Evolutionary conservation across 75 land plant genomes (phyloP), one percentile per base, ranked within the genome.

Genomic region (Cryptomeria japonica): DNA sequence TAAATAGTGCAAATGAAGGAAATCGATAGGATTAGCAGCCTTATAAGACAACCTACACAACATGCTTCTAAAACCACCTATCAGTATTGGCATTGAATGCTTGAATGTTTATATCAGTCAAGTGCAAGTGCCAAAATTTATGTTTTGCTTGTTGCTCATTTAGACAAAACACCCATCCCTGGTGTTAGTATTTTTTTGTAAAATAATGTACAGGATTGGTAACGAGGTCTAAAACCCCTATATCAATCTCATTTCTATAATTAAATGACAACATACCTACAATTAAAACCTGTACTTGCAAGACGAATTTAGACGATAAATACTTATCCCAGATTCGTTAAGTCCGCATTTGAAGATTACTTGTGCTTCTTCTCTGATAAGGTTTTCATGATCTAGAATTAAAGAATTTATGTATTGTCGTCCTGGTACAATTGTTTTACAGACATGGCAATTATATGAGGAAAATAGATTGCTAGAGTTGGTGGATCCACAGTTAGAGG

Each of bases 391-490:
- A 58, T 58, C 64, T 58, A 58, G 64, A 58, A 58, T 58, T 25
- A 58, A 58, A 58, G 64, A 25, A 58, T 19, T 18, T 37, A 78
- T 78, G 39, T 18, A 16, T 18, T 36, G 5, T 38, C 83, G 2
- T 80, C 46, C 46, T 44, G 83, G 25, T 3, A 80, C 47, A 44
- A 22, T 44, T 80, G 47, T 80, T 80, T 80, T 58, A 22, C 64
- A 58, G 64, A 89, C 93, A 49, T 95, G 96, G 96, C 53, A 92
- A 84, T 91, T 92, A 3, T 83, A 96, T 88, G 89, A 90, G 89
- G 93, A 92, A 73, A 90, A 89, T 36, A 89, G 72, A 39, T 78
- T 93, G 70, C 39, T 89, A 83, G 96, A 94, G 56, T 42, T 94
- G 9, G 92, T 92, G 18, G 97, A 96, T 90, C 87, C 92, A 44